Evolutionary conservation across 1,284 basidiomycete genomes (phyloP).

Genomic region (Fomitopsis pinicola): DNA sequence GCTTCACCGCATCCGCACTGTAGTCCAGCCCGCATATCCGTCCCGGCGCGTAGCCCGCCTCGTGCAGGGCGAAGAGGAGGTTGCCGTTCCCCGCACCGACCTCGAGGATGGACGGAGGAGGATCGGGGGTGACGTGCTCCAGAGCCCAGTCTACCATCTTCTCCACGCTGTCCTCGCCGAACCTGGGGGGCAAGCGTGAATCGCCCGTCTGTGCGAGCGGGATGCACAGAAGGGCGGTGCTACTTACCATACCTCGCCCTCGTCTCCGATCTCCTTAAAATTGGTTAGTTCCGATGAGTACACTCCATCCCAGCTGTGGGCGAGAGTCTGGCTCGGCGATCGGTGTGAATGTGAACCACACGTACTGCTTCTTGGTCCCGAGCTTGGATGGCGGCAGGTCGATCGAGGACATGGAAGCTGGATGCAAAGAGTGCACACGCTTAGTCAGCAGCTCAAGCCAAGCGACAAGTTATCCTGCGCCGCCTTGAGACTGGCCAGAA

Average conservation of each 20-base stretch:
- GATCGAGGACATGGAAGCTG: conserved; percentile 18
- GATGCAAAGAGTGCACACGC: conserved; percentile 14
- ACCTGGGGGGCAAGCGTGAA: conserved; percentile 46
- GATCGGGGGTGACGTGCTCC: conserved; percentile 43
- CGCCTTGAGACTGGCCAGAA: too few species aligned
- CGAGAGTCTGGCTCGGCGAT: not conserved
- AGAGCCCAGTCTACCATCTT: conserved; percentile 76
- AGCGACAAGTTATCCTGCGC: too few species aligned
- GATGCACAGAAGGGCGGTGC: not conserved
- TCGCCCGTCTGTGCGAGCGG: not conserved
- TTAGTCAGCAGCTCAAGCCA: conserved; percentile 24
- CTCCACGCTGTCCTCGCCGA: conserved; percentile 75
- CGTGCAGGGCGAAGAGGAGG: conserved; percentile 69
- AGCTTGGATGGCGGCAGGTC: conserved; percentile 37
- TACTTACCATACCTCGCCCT: conserved; percentile 84
- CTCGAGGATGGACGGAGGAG: conserved; percentile 57
- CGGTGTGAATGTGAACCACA: not conserved
- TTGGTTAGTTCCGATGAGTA: conserved; percentile 71
- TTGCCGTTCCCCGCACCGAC: conserved; percentile 87
- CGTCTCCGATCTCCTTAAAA: conserved; percentile 81
- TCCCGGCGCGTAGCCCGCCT: conserved; percentile 56
- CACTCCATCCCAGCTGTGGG: conserved; percentile 63
- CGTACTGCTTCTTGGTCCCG: conserved; percentile 45
- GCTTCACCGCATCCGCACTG: conserved; percentile 65
- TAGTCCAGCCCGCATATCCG: conserved; percentile 79